These are phyloP conservation scores for Wickerhamiella qilinensis DNA, from an alignment of 805 yeast species.

Conservation along the genomic window DNA sequence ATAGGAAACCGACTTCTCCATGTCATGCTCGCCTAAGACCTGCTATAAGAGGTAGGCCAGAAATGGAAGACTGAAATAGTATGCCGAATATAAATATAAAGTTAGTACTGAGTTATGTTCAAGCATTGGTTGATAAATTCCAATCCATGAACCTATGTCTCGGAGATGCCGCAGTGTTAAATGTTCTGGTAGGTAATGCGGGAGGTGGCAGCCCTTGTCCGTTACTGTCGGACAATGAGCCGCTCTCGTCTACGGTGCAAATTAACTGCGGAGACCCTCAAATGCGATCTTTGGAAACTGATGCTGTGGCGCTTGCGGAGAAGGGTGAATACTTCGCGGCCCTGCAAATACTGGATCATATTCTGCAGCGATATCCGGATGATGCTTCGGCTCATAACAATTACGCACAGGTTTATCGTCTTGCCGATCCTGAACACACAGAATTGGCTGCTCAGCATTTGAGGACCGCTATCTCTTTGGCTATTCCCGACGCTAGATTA, in stretches of 20 bases:
- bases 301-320: constrained; percentile 12
- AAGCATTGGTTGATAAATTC: background rate
- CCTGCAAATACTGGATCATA: constrained; percentile 8
- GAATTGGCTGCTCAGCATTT: constrained; percentile 11
- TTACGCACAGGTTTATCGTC: constrained; percentile 17
- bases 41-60: no score
- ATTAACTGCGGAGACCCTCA: background rate
- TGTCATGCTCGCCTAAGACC: background rate
- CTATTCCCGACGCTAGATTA: no score
- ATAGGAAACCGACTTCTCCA: background rate
- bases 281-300: constrained; percentile 8
- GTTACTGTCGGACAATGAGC: background rate
- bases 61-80: background rate
- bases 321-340: constrained; percentile 6
- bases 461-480: no score
- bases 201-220: no score
- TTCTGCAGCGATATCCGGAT: constrained; percentile 15
- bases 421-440: background rate
- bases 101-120: background rate
- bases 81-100: background rate
- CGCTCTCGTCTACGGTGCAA: background rate
- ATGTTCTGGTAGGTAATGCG: background rate
- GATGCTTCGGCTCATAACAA: constrained; percentile 23
- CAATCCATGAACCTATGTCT: background rate
- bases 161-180: background rate